phyloP scores from a whole-genome alignment of 495 filamentous ascomycete genomes.

The Emericellopsis terricola region DNA sequence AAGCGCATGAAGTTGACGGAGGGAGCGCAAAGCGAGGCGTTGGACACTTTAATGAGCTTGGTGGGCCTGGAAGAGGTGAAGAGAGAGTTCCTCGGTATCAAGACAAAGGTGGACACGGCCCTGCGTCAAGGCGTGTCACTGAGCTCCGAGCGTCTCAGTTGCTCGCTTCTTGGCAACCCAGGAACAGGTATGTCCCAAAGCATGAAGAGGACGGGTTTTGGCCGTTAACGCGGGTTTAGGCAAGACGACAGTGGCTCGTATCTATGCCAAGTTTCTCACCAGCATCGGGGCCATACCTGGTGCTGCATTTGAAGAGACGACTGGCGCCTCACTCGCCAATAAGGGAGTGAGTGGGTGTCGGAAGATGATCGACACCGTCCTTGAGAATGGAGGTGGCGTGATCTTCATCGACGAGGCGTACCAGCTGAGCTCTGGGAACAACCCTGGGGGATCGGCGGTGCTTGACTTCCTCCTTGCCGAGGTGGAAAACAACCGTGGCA shows the following conservation, averaged over 20 bases:
- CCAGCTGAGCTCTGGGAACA: constrained; percentile 42
- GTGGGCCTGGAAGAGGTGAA: constrained; percentile 48
- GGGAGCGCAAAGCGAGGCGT: constrained; percentile 27
- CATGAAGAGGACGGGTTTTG: not conserved
- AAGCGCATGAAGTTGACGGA: constrained; percentile 34
- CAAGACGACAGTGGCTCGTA: constrained; percentile 67
- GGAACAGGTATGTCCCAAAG: constrained; percentile 34
- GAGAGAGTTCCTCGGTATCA: constrained; percentile 36
- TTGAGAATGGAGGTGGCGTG: constrained; percentile 43
- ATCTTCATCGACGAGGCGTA: constrained; percentile 71
- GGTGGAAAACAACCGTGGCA: constrained; percentile 56
- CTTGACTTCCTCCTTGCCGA: constrained; percentile 61
- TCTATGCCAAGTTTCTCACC: constrained; percentile 53
- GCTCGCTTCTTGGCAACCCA: constrained; percentile 57
- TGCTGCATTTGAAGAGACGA: constrained; percentile 42
- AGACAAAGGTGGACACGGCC: constrained; percentile 43
- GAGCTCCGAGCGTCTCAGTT: constrained; percentile 40
- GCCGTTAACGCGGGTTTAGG: constrained; percentile 7
- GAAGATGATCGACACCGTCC: constrained; percentile 37
- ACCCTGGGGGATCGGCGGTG: constrained; percentile 35
- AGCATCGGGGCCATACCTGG: constrained; percentile 39
- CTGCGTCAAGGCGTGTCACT: constrained; percentile 38
- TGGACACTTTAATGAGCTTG: constrained; percentile 52
- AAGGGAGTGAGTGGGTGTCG: constrained; percentile 38
- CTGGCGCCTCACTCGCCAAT: constrained; percentile 48